Evolutionary conservation across 352 stramenopile genomes (phyloP).

Genomic region (Pythium vanterpoolii): DNA sequence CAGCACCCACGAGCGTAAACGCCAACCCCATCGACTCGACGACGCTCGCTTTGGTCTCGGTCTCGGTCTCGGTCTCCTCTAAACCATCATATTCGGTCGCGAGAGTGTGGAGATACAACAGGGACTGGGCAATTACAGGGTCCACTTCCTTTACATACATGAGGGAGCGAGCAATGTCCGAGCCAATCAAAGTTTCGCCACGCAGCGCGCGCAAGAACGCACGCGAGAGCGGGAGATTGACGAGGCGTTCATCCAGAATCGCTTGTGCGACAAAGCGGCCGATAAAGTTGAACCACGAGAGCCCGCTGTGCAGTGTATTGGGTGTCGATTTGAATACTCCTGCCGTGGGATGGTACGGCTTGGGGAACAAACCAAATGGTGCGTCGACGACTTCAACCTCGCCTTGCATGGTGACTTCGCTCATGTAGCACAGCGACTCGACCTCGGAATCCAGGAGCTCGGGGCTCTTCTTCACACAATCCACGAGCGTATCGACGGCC

Average conservation of each 20-base stretch:
- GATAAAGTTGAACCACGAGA: constrained; percentile 71
- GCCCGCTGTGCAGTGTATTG: constrained; percentile 17
- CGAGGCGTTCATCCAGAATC: constrained; percentile 75
- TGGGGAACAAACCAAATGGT: constrained; percentile 55
- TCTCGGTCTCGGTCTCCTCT: constrained; percentile 2
- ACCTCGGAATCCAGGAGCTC: constrained; percentile 68
- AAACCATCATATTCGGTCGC: too few species aligned
- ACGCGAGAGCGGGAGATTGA: constrained; percentile 77
- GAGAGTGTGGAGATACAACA: constrained; percentile 45
- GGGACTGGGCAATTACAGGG: constrained; percentile 57
- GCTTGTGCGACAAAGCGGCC: constrained; percentile 69
- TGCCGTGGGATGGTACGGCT: constrained; percentile 31
- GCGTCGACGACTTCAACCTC: constrained; percentile 35
- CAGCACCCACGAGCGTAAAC: constrained; percentile 76
- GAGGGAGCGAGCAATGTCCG: constrained; percentile 44
- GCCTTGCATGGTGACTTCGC: constrained; percentile 30
- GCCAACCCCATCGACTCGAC: constrained; percentile 66
- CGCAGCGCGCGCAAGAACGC: constrained; percentile 65
- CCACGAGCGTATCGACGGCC: constrained; percentile 50
- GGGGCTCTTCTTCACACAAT: constrained; percentile 37
- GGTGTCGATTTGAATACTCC: too few species aligned
- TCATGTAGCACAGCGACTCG: constrained; percentile 55
- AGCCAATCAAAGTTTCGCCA: constrained; percentile 48
- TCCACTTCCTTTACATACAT: constrained; percentile 66
- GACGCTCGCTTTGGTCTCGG: constrained; percentile 25